Evolutionary conservation across 441 rosid species (phyloP).

Genomic region (Pelargonium cotyledonis): DNA sequence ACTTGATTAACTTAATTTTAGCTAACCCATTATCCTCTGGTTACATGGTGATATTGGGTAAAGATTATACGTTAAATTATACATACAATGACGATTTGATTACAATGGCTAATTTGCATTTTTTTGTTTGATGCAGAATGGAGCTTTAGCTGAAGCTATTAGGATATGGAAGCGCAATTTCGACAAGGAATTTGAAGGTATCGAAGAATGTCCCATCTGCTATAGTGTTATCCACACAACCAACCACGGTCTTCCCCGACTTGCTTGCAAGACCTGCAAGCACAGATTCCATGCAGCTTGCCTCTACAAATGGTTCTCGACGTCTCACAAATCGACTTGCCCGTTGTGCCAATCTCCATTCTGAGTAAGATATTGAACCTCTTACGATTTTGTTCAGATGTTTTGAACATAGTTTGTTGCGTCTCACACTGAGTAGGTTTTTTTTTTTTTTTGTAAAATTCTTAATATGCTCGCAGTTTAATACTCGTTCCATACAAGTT

Average conservation of each 20-base stretch:
- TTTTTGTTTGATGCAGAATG: constrained; percentile 55
- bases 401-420: neutral
- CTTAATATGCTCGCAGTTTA: too few relatives aligned
- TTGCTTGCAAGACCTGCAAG: constrained; percentile 90
- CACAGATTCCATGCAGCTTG: constrained; percentile 92
- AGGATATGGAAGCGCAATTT: constrained; percentile 83
- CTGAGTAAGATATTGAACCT: constrained; percentile 23
- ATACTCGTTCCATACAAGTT: too few relatives aligned
- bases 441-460: too few relatives aligned
- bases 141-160: constrained; percentile 92
- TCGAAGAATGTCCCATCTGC: constrained; percentile 97
- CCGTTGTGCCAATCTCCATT: constrained; percentile 95
- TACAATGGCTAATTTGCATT: neutral
- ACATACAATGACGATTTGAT: neutral
- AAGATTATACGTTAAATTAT: neutral
- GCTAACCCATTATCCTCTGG: neutral
- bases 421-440: neutral
- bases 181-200: constrained; percentile 94
- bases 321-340: constrained; percentile 83
- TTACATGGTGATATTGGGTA: too few relatives aligned
- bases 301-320: constrained; percentile 91
- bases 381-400: neutral
- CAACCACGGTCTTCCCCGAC: constrained; percentile 88
- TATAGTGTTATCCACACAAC: constrained; percentile 89
- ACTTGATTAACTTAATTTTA: neutral